Conservation (phyloP, 2,329 filamentous ascomycete genomes). For the Zymoseptoria ardabiliae region DNA sequence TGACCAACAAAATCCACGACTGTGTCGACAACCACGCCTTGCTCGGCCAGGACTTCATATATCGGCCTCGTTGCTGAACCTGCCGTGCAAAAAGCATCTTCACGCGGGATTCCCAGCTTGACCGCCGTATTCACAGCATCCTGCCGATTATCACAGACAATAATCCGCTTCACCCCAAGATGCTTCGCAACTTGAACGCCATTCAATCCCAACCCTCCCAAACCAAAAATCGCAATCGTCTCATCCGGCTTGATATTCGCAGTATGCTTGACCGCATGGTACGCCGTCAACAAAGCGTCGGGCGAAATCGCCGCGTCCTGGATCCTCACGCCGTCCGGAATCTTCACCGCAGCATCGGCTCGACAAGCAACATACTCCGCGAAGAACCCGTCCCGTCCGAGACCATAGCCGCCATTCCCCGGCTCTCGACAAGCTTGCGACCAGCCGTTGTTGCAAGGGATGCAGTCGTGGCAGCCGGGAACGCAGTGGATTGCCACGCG, state of each 20-base stretch:
- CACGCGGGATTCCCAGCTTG: slow-evolving; percentile 25
- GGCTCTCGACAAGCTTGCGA: slow-evolving; percentile 30
- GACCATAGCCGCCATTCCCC: slow-evolving; percentile 35
- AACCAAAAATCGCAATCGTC: slow-evolving; percentile 35
- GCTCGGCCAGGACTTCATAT: slow-evolving; percentile 12
- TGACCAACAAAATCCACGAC: slow-evolving; percentile 21
- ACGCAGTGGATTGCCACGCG: slow-evolving; percentile 30
- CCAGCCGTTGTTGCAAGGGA: slow-evolving; percentile 35
- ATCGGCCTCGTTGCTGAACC: slow-evolving; percentile 3
- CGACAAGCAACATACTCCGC: slow-evolving; percentile 33
- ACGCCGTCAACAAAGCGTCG: slow-evolving; percentile 37
- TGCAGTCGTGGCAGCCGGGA: slow-evolving; percentile 33
- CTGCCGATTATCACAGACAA: slow-evolving; percentile 31
- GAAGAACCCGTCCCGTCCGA: slow-evolving; percentile 40
- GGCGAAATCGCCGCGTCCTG: slow-evolving; percentile 33
- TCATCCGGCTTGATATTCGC: slow-evolving; percentile 32
- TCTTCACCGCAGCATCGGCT: slow-evolving; percentile 21
- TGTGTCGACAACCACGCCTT: slow-evolving; percentile 17
- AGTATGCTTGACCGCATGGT: slow-evolving; percentile 35
- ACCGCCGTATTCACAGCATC: slow-evolving; percentile 28
- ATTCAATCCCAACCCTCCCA: slow-evolving; percentile 38
- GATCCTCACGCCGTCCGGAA: slow-evolving; percentile 12
- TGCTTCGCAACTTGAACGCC: slow-evolving; percentile 39
- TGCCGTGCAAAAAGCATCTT: slow-evolving; percentile 22
- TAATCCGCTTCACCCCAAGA: slow-evolving; percentile 40